Evolutionary conservation across 139 green algal genomes (phyloP), one percentile per base, ranked within the genome.

Genomic region (Chlamydomonas sp.): DNA sequence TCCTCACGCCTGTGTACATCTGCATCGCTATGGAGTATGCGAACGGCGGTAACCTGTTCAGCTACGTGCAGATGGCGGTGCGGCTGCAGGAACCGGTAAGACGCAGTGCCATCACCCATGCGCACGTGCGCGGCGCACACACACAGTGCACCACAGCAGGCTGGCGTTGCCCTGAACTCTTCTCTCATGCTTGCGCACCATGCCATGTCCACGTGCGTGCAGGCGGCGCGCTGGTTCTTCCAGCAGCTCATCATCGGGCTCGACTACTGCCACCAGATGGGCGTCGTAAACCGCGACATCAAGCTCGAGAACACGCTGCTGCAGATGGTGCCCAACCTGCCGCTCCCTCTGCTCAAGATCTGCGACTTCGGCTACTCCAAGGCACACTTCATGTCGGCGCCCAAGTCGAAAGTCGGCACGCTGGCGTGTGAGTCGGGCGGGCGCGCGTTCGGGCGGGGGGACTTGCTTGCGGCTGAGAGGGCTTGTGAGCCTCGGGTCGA

Each of bases 201-300:
- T 50, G 10, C 8, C 39, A 50, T 8, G 39, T 50, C 39, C 39
- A 50, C 13, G 39, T 39, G 67, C 59, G 70, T 90, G 92, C 54
- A 90, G 97, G 93, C 97, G 70, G 91, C 92, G 24, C 84, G 95
- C 6, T 99, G 91, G 89, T 98, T 99, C 77, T 99, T 99, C 81
- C 94, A 98, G 79, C 94, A 98, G 83, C 81, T 98, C 3, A 89
- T 97, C 26, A 78, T 79, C 28, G 74, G 78, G 4, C 85, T 97
- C 22, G 89, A 95, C 72, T 98, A 97, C 80, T 92, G 96, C 71
- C 94, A 99, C 81, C 67, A 78, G 1, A 90, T 86, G 68, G 89
- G 89, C 35, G 67, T 73, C 5, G 48, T 64, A 22, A 73, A 73
- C 48, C 16, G 48, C 4, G 67, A 73, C 48, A 64, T 65, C 16